Base-by-base conservation (phyloP, 768 basidiomycete species). In the Ephemerocybe angulata region DNA sequence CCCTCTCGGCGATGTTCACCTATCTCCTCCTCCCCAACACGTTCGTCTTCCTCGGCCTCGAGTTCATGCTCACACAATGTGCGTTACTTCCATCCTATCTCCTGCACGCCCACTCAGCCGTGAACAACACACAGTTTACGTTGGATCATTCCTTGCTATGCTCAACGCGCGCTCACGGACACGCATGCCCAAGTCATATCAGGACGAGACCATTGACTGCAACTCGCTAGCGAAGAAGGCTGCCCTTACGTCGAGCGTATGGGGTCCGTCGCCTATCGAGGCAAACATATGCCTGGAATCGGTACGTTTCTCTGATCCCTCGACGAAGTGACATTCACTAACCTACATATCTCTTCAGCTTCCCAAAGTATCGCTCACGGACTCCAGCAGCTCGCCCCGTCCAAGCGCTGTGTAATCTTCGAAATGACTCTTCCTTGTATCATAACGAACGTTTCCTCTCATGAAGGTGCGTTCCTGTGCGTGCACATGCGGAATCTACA, bases 71-170 rank as follows among this genome's bases (percentile, higher is more conserved):
- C 8, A 79, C 77, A 11, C 75, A 77, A 60, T 65, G 78, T 78
- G 66, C 27, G 73, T 64, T 21, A 6, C 35, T 29, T 17, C 19
- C 17, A n/a, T 40, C 31, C 4, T 35, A 12, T 28, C 38, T 29
- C 35, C 4, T 35, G 8, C 37, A 13, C 2, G 31, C 29, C 54
- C 2, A 24, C 25, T 21, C 7, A 25, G 11, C 12, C 7, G 21
- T 44, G 46, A 28, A 15, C 58, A 35, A 1, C 19, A 3, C 43
- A 1, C 54, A 81, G 79, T 81, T 7, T 80, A 80, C 52, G 70
- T 76, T 30, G 74, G 72, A n/a, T 80, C 78, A 0, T 81, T 75
- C 61, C 59, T 77, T 13, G 69, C 73, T 2, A 72, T 77, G 72
- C 67, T 79, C 28, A 78, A 79, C 55, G 70, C 76, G n/a, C 71